Percentiles rank a stretch among this genome's conserved stretches.
Conservation (phyloP, 2,329 filamentous ascomycete species). For the Endothia cerciana region DNA sequence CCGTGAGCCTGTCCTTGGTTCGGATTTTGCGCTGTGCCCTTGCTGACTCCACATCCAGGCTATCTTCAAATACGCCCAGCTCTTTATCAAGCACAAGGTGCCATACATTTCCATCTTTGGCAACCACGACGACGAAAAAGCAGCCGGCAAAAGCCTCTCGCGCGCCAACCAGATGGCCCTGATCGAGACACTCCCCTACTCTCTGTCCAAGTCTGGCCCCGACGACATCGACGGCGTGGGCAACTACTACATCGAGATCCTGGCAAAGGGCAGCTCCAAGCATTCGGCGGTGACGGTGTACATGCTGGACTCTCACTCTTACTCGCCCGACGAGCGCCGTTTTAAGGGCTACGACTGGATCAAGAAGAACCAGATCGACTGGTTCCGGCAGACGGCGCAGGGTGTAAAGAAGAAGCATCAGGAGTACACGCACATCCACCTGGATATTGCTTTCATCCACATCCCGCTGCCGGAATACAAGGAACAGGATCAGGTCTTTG, state of each 20-base stretch:
- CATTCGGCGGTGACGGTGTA: slow-evolving; percentile 96
- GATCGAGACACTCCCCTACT: slow-evolving; percentile 85
- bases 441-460: slow-evolving; percentile 97
- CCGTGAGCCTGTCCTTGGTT: slow-evolving; percentile 51
- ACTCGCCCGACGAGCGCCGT: slow-evolving; percentile 85
- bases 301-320: slow-evolving; percentile 88
- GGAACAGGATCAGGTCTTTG: slow-evolving; percentile 58
- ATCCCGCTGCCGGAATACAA: slow-evolving; percentile 93
- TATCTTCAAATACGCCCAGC: slow-evolving; percentile 88
- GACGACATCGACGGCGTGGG: slow-evolving; percentile 86
- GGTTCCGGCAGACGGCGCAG: slow-evolving; percentile 83
- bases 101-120: slow-evolving; percentile 94
- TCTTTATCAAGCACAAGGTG: slow-evolving; percentile 84
- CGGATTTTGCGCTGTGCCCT: background rate
- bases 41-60: slow-evolving; percentile 54
- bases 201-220: slow-evolving; percentile 82
- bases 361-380: slow-evolving; percentile 90
- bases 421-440: slow-evolving; percentile 87
- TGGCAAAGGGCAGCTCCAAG: slow-evolving; percentile 75
- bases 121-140: slow-evolving; percentile 92
- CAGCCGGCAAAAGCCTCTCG: slow-evolving; percentile 58
- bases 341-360: slow-evolving; percentile 98
- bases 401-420: slow-evolving; percentile 76
- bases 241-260: slow-evolving; percentile 91
- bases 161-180: slow-evolving; percentile 82